Conservation (phyloP, 1,284 basidiomycete genomes). For the Coniferiporia weirii region DNA sequence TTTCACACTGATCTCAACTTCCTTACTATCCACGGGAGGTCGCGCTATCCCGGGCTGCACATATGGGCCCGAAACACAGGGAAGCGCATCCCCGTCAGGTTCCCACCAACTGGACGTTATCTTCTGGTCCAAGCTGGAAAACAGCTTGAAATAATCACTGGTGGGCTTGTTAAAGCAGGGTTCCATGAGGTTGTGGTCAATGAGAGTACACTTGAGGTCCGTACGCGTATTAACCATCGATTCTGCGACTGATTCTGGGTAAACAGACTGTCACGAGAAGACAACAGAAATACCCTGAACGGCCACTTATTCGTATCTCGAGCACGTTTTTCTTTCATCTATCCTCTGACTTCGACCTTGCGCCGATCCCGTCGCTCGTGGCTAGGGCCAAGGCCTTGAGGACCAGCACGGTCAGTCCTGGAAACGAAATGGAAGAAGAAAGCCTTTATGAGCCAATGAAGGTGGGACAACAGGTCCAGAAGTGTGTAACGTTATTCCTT, state of each 20-base stretch:
- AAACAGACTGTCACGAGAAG: constrained; percentile 61
- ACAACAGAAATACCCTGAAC: constrained; percentile 52
- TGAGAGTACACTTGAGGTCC: constrained; percentile 64
- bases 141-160: constrained; percentile 85
- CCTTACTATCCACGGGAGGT: constrained; percentile 86
- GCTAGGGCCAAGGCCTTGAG: constrained; percentile 39
- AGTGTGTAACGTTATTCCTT: constrained; percentile 42
- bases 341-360: constrained; percentile 75
- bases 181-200: constrained; percentile 91
- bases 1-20: constrained; percentile 87
- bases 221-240: constrained; percentile 19
- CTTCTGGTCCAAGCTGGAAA: constrained; percentile 87
- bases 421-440: constrained; percentile 38
- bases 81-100: constrained; percentile 78
- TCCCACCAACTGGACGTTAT: constrained; percentile 67
- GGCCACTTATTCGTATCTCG: constrained; percentile 87
- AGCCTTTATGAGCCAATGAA: constrained; percentile 68
- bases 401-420: constrained; percentile 33
- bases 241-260: neutral
- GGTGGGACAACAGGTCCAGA: constrained; percentile 81
- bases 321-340: constrained; percentile 95
- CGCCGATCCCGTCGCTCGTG: constrained; percentile 54
- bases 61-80: constrained; percentile 92
- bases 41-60: constrained; percentile 77
- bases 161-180: constrained; percentile 86